Evolutionary conservation across 257 asterid species (phyloP).

Genomic region (Nicotiana benthamiana): DNA sequence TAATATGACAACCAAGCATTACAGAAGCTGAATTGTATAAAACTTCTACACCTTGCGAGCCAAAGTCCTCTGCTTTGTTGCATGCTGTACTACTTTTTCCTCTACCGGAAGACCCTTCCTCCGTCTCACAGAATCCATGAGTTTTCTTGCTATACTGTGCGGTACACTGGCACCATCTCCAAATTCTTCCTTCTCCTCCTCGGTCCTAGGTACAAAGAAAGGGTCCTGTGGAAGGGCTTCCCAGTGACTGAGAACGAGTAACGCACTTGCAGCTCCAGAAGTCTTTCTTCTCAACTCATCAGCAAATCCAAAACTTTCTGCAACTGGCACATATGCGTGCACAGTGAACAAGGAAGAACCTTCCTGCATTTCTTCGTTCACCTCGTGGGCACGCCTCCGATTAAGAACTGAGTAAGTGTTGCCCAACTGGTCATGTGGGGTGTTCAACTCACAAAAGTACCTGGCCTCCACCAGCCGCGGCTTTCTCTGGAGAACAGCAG

Average conservation of each 20-base stretch:
- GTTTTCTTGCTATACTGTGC: slow-evolving; percentile 66
- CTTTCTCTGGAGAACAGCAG: slow-evolving; percentile 67
- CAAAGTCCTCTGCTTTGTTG: slow-evolving; percentile 81
- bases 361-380: slow-evolving; percentile 97
- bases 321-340: slow-evolving; percentile 81
- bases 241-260: slow-evolving; percentile 88
- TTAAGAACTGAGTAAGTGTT: slow-evolving; percentile 80
- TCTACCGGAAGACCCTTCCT: slow-evolving; percentile 73
- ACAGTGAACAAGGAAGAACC: slow-evolving; percentile 81
- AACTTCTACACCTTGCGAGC: slow-evolving; percentile 73
- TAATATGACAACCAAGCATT: background rate
- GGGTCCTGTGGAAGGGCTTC: slow-evolving; percentile 70
- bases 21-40: background rate
- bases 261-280: slow-evolving; percentile 75
- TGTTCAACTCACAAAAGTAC: slow-evolving; percentile 82
- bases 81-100: slow-evolving; percentile 75
- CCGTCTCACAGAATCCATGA: slow-evolving; percentile 70
- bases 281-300: slow-evolving; percentile 93
- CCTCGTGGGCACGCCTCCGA: slow-evolving; percentile 68
- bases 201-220: slow-evolving; percentile 77
- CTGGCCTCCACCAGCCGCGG: slow-evolving; percentile 77
- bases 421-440: slow-evolving; percentile 79
- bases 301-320: slow-evolving; percentile 89
- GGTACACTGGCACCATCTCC: slow-evolving; percentile 73
- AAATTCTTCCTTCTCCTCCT: slow-evolving; percentile 77